Percentiles rank a stretch among this genome's conserved stretches.
Evolutionary conservation across 441 rosid genomes (phyloP).

Genomic region (Erysimum pusillum): DNA sequence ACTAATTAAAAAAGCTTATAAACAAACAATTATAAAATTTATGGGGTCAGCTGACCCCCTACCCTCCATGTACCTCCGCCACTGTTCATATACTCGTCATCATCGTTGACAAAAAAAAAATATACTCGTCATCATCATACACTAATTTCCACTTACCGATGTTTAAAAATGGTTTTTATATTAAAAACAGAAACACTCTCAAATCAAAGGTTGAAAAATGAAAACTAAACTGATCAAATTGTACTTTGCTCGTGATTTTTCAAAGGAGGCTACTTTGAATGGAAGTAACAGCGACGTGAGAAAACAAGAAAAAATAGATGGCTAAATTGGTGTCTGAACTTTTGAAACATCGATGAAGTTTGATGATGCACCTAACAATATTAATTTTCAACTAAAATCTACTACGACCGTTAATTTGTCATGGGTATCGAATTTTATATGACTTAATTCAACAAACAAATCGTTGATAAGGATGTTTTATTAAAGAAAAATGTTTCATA

Average conservation of each 20-base stretch:
- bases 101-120: no score
- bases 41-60: no score
- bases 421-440: neutral
- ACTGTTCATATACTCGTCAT: neutral
- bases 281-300: constrained; percentile 11
- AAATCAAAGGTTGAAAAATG: constrained; percentile 18
- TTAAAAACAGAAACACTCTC: neutral
- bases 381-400: constrained; percentile 3
- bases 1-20: no score
- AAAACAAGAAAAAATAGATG: constrained; percentile 9
- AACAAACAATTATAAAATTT: no score
- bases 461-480: no score
- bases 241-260: neutral
- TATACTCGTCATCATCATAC: neutral
- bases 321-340: constrained; percentile 23
- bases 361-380: neutral
- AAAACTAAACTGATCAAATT: no score
- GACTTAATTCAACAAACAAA: no score
- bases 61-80: no score
- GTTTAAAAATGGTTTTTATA: constrained; percentile 5
- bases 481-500: no score
- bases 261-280: constrained; percentile 38
- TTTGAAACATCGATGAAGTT: constrained; percentile 31
- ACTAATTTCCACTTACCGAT: neutral
- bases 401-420: neutral